Evolutionary conservation across 257 asterid species (phyloP).

Genomic region (Voacanga thouarsii): DNA sequence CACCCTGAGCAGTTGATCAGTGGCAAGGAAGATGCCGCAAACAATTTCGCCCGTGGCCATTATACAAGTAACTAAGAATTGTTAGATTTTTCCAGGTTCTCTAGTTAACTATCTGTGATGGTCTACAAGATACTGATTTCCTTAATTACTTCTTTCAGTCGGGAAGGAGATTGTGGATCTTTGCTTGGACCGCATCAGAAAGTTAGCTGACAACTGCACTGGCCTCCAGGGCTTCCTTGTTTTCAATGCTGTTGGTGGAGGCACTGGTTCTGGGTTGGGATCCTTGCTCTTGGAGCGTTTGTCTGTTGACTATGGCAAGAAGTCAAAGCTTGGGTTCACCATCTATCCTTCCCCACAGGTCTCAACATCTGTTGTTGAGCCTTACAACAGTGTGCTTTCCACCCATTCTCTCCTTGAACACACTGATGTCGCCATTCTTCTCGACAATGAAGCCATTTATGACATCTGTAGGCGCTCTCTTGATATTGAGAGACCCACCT

Average conservation of each 20-base stretch:
- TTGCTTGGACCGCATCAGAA: constrained; percentile 44
- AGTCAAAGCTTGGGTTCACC: constrained; percentile 41
- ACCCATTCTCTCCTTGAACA: constrained; percentile 43
- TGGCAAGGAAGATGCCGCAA: constrained; percentile 50
- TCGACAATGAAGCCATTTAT: constrained; percentile 43
- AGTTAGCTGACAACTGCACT: constrained; percentile 45
- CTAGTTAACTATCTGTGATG: neutral
- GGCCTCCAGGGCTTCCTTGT: constrained; percentile 46
- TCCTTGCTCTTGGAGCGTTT: constrained; percentile 38
- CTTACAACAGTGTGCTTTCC: constrained; percentile 43
- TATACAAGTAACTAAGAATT: constrained; percentile 32
- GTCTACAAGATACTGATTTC: neutral
- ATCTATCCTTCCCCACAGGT: constrained; percentile 44
- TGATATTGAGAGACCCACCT: constrained; percentile 38
- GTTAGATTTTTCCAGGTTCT: neutral
- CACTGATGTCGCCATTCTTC: constrained; percentile 39
- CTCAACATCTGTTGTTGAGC: constrained; percentile 46
- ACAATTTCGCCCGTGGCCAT: constrained; percentile 48
- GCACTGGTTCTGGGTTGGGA: constrained; percentile 45
- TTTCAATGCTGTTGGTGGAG: constrained; percentile 45
- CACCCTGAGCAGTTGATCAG: constrained; percentile 47
- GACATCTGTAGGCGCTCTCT: constrained; percentile 43
- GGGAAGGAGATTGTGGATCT: constrained; percentile 51
- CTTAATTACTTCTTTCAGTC: constrained; percentile 20
- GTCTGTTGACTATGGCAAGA: constrained; percentile 38